Percentiles rank a stretch among this genome's conserved stretches.
Evolutionary conservation across 352 stramenopile species (phyloP).

Genomic region (Aphanomyces stellatus): DNA sequence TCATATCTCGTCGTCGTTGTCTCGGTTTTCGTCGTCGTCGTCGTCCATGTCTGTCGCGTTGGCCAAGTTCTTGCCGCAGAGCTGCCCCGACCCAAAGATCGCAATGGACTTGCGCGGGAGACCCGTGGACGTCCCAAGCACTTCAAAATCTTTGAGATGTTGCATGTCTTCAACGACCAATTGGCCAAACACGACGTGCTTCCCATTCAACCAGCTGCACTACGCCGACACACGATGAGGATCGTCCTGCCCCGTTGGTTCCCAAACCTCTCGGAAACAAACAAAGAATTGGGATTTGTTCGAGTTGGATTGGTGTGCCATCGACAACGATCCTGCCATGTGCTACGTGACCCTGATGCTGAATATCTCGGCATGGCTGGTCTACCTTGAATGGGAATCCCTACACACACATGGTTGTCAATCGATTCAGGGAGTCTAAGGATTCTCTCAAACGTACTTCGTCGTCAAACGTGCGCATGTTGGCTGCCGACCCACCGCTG

Average conservation of each 20-base stretch:
- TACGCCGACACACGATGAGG: neutral
- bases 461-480: slow-evolving; percentile 93
- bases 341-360: slow-evolving; percentile 68
- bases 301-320: slow-evolving; percentile 95
- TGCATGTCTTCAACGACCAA: slow-evolving; percentile 75
- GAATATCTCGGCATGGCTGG: neutral
- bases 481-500: slow-evolving; percentile 90
- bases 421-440: neutral
- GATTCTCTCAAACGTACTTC: no score
- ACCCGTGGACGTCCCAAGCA: slow-evolving; percentile 37
- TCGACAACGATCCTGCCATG: slow-evolving; percentile 90
- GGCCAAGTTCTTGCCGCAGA: slow-evolving; percentile 20
- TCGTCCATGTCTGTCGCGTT: slow-evolving; percentile 2
- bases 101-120: slow-evolving; percentile 39
- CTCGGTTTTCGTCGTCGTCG: neutral
- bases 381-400: slow-evolving; percentile 71
- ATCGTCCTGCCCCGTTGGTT: neutral
- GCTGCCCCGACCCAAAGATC: slow-evolving; percentile 48
- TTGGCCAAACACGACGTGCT: slow-evolving; percentile 98
- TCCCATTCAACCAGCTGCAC: slow-evolving; percentile 90
- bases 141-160: slow-evolving; percentile 40
- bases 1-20: neutral
- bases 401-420: slow-evolving; percentile 36
- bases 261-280: slow-evolving; percentile 65
- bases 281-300: slow-evolving; percentile 99